These are phyloP conservation scores for Phialocephala subalpina DNA, from an alignment of 2,329 filamentous ascomycete genomes.

Conservation along the genomic window DNA sequence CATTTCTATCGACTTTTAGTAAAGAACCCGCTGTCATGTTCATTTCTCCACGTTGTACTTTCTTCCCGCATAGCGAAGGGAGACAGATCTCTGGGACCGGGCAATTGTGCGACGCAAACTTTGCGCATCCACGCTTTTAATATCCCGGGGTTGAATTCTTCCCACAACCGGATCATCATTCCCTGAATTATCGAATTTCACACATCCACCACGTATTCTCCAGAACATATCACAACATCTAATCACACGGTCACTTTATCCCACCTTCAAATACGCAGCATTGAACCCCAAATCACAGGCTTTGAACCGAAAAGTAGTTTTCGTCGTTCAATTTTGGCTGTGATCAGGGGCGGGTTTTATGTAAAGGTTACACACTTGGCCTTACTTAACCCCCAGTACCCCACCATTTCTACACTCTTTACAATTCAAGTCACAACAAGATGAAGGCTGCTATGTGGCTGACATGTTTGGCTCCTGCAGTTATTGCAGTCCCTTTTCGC, in stretches of 20 bases:
- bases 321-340: conserved; percentile 6
- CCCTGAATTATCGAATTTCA: conserved; percentile 10
- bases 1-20: not conserved
- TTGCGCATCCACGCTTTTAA: not conserved
- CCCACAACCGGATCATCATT: not conserved
- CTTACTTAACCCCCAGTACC: conserved; percentile 3
- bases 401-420: conserved; percentile 13
- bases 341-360: conserved; percentile 4
- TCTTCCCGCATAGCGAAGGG: not conserved
- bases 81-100: not conserved
- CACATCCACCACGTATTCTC: not conserved
- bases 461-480: conserved; percentile 13
- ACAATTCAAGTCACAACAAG: not conserved
- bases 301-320: conserved; percentile 1
- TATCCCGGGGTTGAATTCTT: not conserved
- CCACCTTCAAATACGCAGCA: conserved; percentile 6
- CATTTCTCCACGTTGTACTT: not conserved
- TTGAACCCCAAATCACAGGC: not conserved
- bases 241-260: not conserved
- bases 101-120: not conserved
- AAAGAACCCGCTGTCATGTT: not conserved
- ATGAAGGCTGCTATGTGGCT: conserved; percentile 19
- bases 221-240: conserved; percentile 11
- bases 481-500: conserved; percentile 11
- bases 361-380: conserved; percentile 3